Evolutionary conservation across 2,329 filamentous ascomycete species (phyloP), one percentile per base, ranked within the genome.

Genomic region (Endocalyx cinctus): DNA sequence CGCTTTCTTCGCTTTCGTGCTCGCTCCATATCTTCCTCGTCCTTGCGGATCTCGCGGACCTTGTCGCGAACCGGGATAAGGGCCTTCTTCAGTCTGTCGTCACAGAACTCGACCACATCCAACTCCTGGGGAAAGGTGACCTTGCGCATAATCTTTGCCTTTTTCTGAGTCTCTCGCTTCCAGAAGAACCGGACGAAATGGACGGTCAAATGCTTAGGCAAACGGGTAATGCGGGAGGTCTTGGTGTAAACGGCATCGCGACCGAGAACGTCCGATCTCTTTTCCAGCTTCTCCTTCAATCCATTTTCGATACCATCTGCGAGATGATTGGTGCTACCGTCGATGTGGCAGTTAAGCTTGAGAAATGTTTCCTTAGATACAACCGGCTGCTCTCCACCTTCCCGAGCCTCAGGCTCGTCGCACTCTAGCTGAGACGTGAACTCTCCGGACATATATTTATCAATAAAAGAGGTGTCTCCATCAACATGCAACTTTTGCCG

Each of bases 91-190:
- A 98, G 70, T 33, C 92, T 83, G 17, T 97, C 89, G 10, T 89
- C 90, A 62, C 92, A 98, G 63, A 95, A 96, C 57, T 98, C 92
- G 15, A 94, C 81, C 25, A 87, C 79, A 53, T 98, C 92, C 20
- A 98, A 70, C 62, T 98, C 92, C 31, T 86, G 81, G 6, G 90
- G 90, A 58, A 98, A 98, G 0, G 87, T 90, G 37, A 98, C 92
- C 66, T 97, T 98, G 58, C 89, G 86, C 86, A 98, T 90, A 51
- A 98, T 98, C 74, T 98, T 98, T 47, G 90, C 89, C 72, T 98
- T 98, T 70, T 97, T 97, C 62, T 94, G 84, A 4, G 87, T 88
- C 48, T 94, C 87, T 29, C 84, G 80, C 57, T 94, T 90, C 92
- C 92, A 98, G 69, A 90, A 96, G 67, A 98, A 98, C 45, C 92